phyloP scores from a whole-genome alignment of 2,329 filamentous ascomycete genomes.

The Neonectria punicea region DNA sequence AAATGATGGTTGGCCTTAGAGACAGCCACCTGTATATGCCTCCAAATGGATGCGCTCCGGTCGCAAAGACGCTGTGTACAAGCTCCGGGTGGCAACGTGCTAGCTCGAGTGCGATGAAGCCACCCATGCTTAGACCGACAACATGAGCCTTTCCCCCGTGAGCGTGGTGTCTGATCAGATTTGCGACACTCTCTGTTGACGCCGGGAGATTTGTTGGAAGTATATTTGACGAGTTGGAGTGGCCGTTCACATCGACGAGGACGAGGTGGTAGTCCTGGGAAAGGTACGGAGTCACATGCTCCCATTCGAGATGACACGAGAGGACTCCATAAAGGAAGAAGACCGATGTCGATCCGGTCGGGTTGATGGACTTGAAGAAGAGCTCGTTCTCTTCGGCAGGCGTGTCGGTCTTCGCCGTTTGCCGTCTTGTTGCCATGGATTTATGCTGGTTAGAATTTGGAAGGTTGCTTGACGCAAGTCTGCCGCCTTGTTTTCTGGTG shows the following conservation, averaged over 20 bases:
- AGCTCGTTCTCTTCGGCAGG: background rate
- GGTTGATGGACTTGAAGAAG: background rate
- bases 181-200: background rate
- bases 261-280: background rate
- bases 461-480: background rate
- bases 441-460: background rate
- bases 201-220: background rate
- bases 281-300: background rate
- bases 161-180: background rate
- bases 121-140: constrained; percentile 5
- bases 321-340: background rate
- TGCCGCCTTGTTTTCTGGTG: too few relatives aligned
- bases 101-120: background rate
- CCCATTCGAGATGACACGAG: constrained; percentile 3
- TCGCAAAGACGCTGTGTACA: constrained; percentile 4
- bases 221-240: background rate
- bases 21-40: background rate
- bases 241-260: background rate
- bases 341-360: background rate
- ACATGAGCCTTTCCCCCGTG: background rate
- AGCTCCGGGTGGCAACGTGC: constrained; percentile 1
- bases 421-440: background rate
- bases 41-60: constrained; percentile 3
- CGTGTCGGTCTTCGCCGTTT: background rate
- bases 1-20: background rate